Percentiles rank a stretch among this genome's conserved stretches.
These are phyloP conservation scores for Naematelia encephala DNA, from an alignment of 768 basidiomycete genomes.

Conservation along the genomic window DNA sequence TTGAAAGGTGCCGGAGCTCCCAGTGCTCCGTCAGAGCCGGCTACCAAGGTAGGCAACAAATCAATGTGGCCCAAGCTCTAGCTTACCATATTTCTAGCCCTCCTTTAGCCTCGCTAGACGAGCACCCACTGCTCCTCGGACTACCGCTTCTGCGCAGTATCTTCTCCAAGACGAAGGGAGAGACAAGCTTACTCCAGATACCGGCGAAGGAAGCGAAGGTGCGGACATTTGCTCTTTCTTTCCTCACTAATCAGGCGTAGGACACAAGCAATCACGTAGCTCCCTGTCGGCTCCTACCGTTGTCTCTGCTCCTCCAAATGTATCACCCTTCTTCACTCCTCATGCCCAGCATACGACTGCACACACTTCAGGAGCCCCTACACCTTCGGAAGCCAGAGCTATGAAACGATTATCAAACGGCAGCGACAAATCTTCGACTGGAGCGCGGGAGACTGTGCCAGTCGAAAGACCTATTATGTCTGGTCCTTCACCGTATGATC, in stretches of 20 bases:
- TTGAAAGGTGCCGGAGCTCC: conserved; percentile 2
- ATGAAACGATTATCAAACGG: conserved; percentile 3
- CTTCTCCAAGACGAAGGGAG: too few species aligned
- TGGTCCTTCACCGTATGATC: neutral
- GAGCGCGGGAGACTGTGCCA: neutral
- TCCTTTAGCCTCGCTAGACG: neutral
- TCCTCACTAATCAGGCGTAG: too few species aligned
- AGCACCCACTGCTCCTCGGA: too few species aligned
- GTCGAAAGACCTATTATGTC: neutral
- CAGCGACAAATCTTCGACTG: neutral
- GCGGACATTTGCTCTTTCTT: conserved; percentile 5
- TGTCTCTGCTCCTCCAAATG: neutral
- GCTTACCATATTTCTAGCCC: neutral
- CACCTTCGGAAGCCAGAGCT: neutral
- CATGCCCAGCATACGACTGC: neutral
- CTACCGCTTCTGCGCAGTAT: too few species aligned
- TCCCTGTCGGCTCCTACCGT: neutral
- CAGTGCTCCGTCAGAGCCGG: neutral
- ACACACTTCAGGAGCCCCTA: neutral
- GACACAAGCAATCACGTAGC: too few species aligned
- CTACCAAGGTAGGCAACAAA: neutral
- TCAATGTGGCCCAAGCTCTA: too few species aligned
- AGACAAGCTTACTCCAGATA: too few species aligned
- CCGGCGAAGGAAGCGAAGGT: conserved; percentile 4
- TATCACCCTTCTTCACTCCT: neutral